Evolutionary conservation across 345 rosid genomes (phyloP).

Genomic region (Murraya paniculata): DNA sequence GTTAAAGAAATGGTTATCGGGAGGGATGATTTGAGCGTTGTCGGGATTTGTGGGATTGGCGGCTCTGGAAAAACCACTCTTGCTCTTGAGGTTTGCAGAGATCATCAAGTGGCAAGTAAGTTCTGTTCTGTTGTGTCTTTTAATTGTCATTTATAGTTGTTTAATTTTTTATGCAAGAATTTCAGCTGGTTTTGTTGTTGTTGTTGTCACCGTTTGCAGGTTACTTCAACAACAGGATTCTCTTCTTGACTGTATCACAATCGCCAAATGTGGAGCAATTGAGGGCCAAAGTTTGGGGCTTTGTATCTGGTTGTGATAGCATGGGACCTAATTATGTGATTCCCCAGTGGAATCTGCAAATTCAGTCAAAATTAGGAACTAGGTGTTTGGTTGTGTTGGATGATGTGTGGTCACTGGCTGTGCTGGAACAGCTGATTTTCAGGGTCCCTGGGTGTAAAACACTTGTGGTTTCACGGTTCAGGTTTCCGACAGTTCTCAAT

Average conservation of each 20-base stretch:
- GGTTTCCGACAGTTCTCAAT: conserved; percentile 39
- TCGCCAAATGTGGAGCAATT: conserved; percentile 65
- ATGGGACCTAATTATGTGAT: conserved; percentile 12
- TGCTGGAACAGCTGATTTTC: conserved; percentile 56
- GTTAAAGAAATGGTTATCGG: conserved; percentile 73
- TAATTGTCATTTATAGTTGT: not conserved
- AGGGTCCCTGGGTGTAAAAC: conserved; percentile 55
- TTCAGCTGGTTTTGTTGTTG: not conserved
- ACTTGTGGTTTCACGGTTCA: conserved; percentile 74
- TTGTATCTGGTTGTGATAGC: conserved; percentile 40
- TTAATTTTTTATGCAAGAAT: not conserved
- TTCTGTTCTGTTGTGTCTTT: not conserved
- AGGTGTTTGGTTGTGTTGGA: conserved; percentile 62
- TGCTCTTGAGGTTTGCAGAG: conserved; percentile 63
- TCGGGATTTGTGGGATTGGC: conserved; percentile 80
- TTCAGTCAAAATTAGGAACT: conserved; percentile 23
- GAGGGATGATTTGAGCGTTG: conserved; percentile 30
- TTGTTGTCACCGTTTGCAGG: conserved; percentile 28
- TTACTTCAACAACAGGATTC: conserved; percentile 44
- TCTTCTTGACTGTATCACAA: conserved; percentile 81
- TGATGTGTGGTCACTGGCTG: conserved; percentile 75
- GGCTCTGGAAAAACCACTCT: conserved; percentile 92
- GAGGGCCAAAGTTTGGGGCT: conserved; percentile 39
- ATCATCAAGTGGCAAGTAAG: conserved; percentile 64
- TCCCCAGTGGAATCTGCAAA: conserved; percentile 39